Evolutionary conservation across 345 rosid species (phyloP).

Genomic region (Rhodamnia argentea): DNA sequence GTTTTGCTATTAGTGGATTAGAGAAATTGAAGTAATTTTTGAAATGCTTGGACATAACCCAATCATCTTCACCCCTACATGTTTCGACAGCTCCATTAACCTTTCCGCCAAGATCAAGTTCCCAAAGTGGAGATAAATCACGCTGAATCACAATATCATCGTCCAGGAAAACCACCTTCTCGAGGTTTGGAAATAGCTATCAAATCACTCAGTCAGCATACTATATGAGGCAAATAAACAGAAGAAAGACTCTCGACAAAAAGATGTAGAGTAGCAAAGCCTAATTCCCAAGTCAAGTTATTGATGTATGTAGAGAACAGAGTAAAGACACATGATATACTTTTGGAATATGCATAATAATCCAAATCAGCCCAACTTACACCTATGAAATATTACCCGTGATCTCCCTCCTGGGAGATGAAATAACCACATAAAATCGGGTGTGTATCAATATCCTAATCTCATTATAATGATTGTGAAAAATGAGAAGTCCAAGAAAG

Average conservation of each 20-base stretch:
- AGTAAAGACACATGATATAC: not conserved
- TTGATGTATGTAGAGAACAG: not conserved
- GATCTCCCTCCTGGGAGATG: not conserved
- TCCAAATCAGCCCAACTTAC: not conserved
- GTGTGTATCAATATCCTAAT: not conserved
- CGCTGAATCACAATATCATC: constrained; percentile 90
- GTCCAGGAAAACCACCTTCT: constrained; percentile 91
- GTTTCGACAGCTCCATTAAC: constrained; percentile 99
- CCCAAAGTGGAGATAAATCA: constrained; percentile 91
- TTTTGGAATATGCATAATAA: not conserved
- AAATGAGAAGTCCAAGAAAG: not conserved
- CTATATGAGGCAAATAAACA: not conserved
- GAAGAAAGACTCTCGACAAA: not conserved
- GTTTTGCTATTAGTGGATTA: not conserved
- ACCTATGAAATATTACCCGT: not conserved
- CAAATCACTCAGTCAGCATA: constrained; percentile 1
- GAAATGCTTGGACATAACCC: constrained; percentile 97
- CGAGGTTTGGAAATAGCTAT: constrained; percentile 89
- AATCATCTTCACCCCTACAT: constrained; percentile 86
- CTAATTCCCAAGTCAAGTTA: not conserved
- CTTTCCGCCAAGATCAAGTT: constrained; percentile 78
- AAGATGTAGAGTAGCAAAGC: not conserved
- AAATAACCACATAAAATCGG: not conserved
- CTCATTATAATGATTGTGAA: not conserved
- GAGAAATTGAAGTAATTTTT: constrained; percentile 94